A percentile compares a stretch with the other conserved stretches of the same genome.
Evolutionary conservation across 768 basidiomycete species (phyloP).

Genomic region (Leccinum variicolor): DNA sequence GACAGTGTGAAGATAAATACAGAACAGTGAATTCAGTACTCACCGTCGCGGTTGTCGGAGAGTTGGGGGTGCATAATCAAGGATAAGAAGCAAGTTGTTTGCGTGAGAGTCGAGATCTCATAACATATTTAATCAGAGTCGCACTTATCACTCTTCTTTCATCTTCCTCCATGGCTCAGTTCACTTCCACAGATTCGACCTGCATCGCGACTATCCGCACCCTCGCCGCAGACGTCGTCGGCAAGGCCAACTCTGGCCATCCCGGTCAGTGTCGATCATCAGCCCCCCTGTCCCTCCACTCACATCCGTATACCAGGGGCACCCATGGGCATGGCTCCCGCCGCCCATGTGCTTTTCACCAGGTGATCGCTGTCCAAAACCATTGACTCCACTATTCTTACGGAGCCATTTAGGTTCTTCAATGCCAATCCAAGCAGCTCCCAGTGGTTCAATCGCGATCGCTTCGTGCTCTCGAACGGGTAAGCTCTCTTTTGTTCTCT

Average conservation of each 20-base stretch:
- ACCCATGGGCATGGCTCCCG: conserved; percentile 92
- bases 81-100: neutral
- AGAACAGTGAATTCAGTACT: conserved; percentile 8
- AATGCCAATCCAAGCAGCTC: conserved; percentile 86
- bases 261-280: conserved; percentile 48
- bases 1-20: conserved; percentile 5
- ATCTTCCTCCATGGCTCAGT: conserved; percentile 36
- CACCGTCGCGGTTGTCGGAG: conserved; percentile 62
- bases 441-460: conserved; percentile 95
- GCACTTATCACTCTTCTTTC: conserved; percentile 4
- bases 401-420: conserved; percentile 55
- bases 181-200: conserved; percentile 46
- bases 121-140: conserved; percentile 7
- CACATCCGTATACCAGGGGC: conserved; percentile 52
- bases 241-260: conserved; percentile 91
- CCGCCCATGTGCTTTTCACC: conserved; percentile 76
- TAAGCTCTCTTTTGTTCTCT: conserved; percentile 30
- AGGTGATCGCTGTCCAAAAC: conserved; percentile 37
- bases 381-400: neutral
- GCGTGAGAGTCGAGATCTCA: neutral
- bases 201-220: conserved; percentile 73
- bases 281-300: neutral
- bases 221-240: conserved; percentile 73
- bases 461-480: conserved; percentile 96
- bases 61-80: conserved; percentile 64